phyloP scores from a whole-genome alignment of 306 rosid genomes.

The Vachellia collinsii region DNA sequence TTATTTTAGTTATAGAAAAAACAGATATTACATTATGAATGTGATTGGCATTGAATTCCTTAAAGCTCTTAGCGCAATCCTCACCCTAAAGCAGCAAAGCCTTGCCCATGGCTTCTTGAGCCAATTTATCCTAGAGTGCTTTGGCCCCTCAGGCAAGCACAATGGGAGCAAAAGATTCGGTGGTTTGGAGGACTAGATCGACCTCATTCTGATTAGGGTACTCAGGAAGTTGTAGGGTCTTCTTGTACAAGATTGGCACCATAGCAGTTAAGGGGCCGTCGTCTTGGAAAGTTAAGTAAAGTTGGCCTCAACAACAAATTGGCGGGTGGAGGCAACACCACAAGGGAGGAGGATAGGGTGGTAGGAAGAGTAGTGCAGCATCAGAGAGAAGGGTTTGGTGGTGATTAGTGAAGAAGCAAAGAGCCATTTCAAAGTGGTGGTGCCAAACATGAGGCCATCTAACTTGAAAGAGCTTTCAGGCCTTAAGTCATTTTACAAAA shows the following conservation, averaged over 20 bases:
- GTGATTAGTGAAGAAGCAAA: neutral
- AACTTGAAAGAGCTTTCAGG: neutral
- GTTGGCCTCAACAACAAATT: constrained; percentile 3
- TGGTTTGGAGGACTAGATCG: constrained; percentile 16
- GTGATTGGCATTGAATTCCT: constrained; percentile 53
- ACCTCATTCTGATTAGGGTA: constrained; percentile 31
- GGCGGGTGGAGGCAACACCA: neutral
- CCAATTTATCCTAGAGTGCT: constrained; percentile 19
- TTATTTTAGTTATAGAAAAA: too few species aligned
- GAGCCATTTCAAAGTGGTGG: neutral
- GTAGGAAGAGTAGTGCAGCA: neutral
- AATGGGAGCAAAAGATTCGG: constrained; percentile 22
- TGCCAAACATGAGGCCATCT: neutral
- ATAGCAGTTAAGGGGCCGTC: neutral
- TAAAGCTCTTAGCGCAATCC: constrained; percentile 63
- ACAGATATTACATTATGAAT: too few species aligned
- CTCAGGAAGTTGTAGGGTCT: constrained; percentile 21
- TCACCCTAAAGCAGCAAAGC: constrained; percentile 29
- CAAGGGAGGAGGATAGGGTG: neutral
- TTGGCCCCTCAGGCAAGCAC: constrained; percentile 30
- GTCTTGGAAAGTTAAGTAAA: neutral
- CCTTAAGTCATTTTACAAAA: too few species aligned
- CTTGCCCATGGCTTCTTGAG: constrained; percentile 19
- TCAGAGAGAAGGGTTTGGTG: neutral
- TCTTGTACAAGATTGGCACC: neutral